Base-by-base conservation (phyloP, 768 basidiomycete species). In the Botryobasidium botryosum region DNA sequence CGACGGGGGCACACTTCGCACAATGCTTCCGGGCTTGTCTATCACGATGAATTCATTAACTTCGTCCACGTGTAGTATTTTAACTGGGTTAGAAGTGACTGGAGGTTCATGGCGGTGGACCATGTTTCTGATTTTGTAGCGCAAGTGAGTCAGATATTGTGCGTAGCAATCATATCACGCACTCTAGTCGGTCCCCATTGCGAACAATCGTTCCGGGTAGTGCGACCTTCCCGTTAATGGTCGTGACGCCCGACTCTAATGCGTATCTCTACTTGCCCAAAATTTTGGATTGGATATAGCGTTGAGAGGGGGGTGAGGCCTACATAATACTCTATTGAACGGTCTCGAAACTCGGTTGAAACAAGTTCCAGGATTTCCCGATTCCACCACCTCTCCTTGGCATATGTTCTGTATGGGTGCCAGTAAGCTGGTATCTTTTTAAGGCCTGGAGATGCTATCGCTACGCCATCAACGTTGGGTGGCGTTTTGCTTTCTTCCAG, bases 61-160 rank as follows among this genome's bases (percentile, higher is more conserved):
- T 12, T 66, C 67, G 57, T 96, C 87, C 46, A 79, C 75, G 41
- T 77, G 67, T 3, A 96, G 61, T 29, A 97, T 68, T 50, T 77
- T 73, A 44, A 97, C 75, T 1, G 84, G 83, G 3, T 69, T 80
- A 2, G 79, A 75, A 1, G 88, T 79, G 3, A 99, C 79, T 3
- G 94, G 88, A 4, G 94, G 94, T 61, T 99, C 94, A 57, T 99
- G 94, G n/a, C 88, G 70, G 60, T 91, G 87, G 12, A 91, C 86
- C 12, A 91, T 71, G 55, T 96, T 94, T 56, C 87, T 91, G 40
- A 12, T 17, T 15, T 25, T 15, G 17, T 17, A 25, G 15, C 20
- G 23, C 17, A 21, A 8, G 23, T 35, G 18, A 29, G 18, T 35
- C 26, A 29, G 23, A 18, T 27, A 13, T 27, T 24, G 24, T 24